Base-by-base conservation (phyloP, 345 rosid species). In the Brassica rapa region DNA sequence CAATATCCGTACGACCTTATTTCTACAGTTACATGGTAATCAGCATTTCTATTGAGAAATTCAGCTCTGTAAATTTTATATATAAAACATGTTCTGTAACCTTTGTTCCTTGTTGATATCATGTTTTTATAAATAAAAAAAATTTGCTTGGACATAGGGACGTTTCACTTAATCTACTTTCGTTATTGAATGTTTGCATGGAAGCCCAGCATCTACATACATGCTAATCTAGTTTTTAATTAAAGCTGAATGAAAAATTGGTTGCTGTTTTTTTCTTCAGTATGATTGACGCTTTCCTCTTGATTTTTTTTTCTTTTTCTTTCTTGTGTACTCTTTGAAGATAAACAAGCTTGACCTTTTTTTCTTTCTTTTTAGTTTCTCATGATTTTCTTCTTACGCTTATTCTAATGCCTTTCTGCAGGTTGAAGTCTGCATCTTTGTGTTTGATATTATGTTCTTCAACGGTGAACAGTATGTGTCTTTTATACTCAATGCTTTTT, bases 361-460 rank as follows among this genome's bases (percentile, higher is more conserved):
- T 29, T 1, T 25, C 71, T 8, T 21, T 21, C 4, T 3, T 39
- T 59, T 24, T 0, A 21, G 64, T n/a, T 71, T 43, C 24, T 16
- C 12, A 69, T 37, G 24, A 9, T 71, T 5, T 55, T 53, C 57
- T 59, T 76, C 32, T 55, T 9, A 49, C 7, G 25, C 27, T 46
- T 75, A 15, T 74, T 77, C 23, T 66, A 27, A 59, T 79, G 25
- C 62, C 76, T 62, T 46, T 62, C n/a, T 85, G 89, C 95, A 91
- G 98, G 88, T 91, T 16, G 87, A 90, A 59, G 87, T 93, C 51
- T 93, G 97, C 66, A 75, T 91, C 55, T 91, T 91, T 72, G 88
- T 89, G 81, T 91, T 91, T 71, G 98, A 93, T 76, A 78, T 93
- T 82, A 91, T 93, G 98, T 91, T 88, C 83, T 81, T 89, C 76